A percentile compares a stretch with the other conserved stretches of the same genome.
These are phyloP conservation scores for Aphanomyces invadans DNA, from an alignment of 352 stramenopile species.

Conservation along the genomic window DNA sequence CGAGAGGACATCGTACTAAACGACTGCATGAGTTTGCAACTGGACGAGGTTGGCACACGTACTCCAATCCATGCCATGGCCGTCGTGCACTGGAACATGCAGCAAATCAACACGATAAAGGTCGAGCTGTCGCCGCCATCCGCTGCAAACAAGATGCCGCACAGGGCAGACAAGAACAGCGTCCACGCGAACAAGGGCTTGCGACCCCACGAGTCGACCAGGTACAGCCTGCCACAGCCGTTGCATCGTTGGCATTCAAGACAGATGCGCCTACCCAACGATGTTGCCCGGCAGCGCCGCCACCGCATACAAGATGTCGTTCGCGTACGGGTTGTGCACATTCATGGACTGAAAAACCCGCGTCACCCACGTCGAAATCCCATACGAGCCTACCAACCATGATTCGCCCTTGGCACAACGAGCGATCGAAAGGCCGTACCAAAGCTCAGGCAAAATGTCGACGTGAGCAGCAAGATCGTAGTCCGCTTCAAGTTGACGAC, in stretches of 20 bases:
- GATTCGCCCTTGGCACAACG: no score
- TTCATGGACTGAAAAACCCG: constrained; percentile 84
- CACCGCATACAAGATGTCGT: constrained; percentile 87
- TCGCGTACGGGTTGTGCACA: constrained; percentile 82
- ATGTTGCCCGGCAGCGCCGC: constrained; percentile 88
- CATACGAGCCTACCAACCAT: constrained; percentile 80
- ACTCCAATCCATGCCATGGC: constrained; percentile 87
- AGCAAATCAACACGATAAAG: constrained; percentile 79
- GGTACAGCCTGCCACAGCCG: constrained; percentile 63
- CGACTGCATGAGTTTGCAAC: background rate
- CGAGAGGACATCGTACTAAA: constrained; percentile 81
- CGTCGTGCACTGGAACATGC: constrained; percentile 86
- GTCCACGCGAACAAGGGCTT: constrained; percentile 54
- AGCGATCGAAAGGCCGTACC: no score
- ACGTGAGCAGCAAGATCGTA: constrained; percentile 53
- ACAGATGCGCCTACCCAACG: constrained; percentile 38
- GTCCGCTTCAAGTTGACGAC: constrained; percentile 35
- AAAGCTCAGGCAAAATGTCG: constrained; percentile 80
- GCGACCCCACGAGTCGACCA: constrained; percentile 67
- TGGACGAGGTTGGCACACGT: constrained; percentile 9
- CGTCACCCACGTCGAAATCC: constrained; percentile 91
- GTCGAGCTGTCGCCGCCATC: constrained; percentile 52
- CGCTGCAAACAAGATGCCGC: constrained; percentile 73
- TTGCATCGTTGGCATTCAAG: no score
- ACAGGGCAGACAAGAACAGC: constrained; percentile 60